Evolutionary conservation across 2,329 filamentous ascomycete genomes (phyloP), one percentile per base, ranked within the genome.

Genomic region (Didymella pomorum): DNA sequence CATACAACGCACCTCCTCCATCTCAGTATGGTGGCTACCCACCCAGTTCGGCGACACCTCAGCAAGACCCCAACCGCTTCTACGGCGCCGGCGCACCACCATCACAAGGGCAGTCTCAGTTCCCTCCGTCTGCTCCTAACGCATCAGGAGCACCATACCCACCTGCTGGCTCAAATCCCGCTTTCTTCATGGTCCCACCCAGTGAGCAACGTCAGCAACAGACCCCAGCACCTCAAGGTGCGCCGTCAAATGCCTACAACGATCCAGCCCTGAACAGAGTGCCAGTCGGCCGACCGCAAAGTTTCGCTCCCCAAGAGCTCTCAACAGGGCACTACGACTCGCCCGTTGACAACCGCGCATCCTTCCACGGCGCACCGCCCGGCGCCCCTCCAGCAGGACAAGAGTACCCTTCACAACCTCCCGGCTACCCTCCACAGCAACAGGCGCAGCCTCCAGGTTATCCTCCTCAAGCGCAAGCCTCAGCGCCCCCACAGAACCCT

Each of bases 281-380:
- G 2, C 71, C 73, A 18, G 65, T 68, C 31, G 71, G 66, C 12
- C 71, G 76, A 20, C 74, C 75, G 3, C 75, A 76, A 46, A 78
- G 75, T 51, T 77, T 71, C 45, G 75, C 68, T 11, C 81, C 81
- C 5, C 81, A 82, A 58, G 81, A 83, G 66, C 72, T 83, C 18
- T 77, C 79, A 18, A 80, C 80, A 4, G 73, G 76, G 11, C 77
- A 79, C 25, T 81, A 79, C 58, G 80, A 82, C 61, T 80, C 78
- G 8, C 81, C 81, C 1, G 65, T 80, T 3, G 80, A 82, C 61
- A 78, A 77, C 58, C 71, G 80, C 12, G 76, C 79, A 42, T 77
- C 76, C 18, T 79, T 79, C 61, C 70, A 64, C 1, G 63, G 56
- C 29, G 67, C 67, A 50, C 61, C 60, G 51, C 70, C 66, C 46